phyloP scores from a whole-genome alignment of 495 filamentous ascomycete species.

The Haplographium delicatum region DNA sequence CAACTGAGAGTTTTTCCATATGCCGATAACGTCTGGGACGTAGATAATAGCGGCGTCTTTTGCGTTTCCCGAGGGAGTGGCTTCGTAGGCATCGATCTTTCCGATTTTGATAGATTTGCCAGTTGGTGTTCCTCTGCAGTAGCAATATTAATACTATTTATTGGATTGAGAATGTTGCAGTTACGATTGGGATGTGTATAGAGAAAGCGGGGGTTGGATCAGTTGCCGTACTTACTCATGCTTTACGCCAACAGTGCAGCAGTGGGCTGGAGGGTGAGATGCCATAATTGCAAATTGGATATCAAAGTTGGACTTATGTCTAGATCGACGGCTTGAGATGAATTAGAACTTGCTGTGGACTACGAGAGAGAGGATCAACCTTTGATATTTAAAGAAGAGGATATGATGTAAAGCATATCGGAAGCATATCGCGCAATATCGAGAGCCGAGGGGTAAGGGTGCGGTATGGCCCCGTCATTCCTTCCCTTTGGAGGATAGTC shows the following conservation, averaged over 20 bases:
- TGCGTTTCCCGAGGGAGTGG: constrained; percentile 36
- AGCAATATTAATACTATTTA: not conserved
- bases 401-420: no score
- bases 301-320: no score
- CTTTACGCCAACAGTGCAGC: constrained; percentile 49
- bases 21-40: constrained; percentile 63
- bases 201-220: not conserved
- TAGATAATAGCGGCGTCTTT: constrained; percentile 48
- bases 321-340: no score
- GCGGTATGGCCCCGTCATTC: no score
- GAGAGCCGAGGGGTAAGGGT: no score
- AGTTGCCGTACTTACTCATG: constrained; percentile 32
- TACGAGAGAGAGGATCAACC: no score
- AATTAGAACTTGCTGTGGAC: no score
- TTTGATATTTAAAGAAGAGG: no score
- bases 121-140: constrained; percentile 32
- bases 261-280: constrained; percentile 50
- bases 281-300: constrained; percentile 38
- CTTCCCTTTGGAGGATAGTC: no score
- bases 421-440: no score
- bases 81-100: constrained; percentile 45
- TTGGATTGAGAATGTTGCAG: not conserved
- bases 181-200: not conserved
- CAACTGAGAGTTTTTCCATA: constrained; percentile 72
- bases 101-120: constrained; percentile 39